Evolutionary conservation across 73 alveolate species (phyloP), one percentile per base, ranked within the genome.

Genomic region (Paramecium pentaurelia): DNA sequence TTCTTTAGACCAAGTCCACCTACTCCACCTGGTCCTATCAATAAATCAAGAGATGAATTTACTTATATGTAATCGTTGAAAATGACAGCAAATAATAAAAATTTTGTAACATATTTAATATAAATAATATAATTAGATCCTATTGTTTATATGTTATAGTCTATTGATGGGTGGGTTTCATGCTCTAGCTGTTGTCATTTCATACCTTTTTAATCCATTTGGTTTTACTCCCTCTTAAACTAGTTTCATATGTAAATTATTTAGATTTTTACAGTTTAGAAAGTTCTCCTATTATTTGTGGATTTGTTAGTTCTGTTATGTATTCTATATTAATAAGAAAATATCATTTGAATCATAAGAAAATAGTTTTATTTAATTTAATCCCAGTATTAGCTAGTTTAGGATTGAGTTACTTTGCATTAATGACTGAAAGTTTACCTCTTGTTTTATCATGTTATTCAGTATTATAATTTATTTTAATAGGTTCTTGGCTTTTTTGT

Each of bases 141-240:
- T 80, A 27, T 18, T 80, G 11, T 80, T 80, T 12, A 14, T 80
- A 0, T 80, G 91, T 80, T 80, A 80, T 49, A 42, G 77, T 12
- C 16, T 80, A 44, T 20, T 80, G 9, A 80, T 80, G 91, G 91
- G 91, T n/a, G 91, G 91, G 18, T 80, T 80, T 45, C 91, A 80
- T 44, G 91, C 91, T 12, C 45, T 80, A 20, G 91, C 91, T 80
- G 91, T 47, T n/a, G 73, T 47, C 5, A 80, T 80, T 44, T 42
- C 91, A 0, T 80, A 42, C 38, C 20, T 80, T 8, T 80, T 80
- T 27, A 40, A 80, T 80, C 91, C 91, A 5, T 80, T 80, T 80
- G 91, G 91, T n/a, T 80, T 44, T n/a, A 80, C 91, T 18, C 77
- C 91, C 6, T 45, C 91, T 18, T 49, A 80, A 49, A 80, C 58